Evolutionary conservation across 2,329 filamentous ascomycete species (phyloP), one percentile per base, ranked within the genome.

Genomic region (Microsporum audouinii): DNA sequence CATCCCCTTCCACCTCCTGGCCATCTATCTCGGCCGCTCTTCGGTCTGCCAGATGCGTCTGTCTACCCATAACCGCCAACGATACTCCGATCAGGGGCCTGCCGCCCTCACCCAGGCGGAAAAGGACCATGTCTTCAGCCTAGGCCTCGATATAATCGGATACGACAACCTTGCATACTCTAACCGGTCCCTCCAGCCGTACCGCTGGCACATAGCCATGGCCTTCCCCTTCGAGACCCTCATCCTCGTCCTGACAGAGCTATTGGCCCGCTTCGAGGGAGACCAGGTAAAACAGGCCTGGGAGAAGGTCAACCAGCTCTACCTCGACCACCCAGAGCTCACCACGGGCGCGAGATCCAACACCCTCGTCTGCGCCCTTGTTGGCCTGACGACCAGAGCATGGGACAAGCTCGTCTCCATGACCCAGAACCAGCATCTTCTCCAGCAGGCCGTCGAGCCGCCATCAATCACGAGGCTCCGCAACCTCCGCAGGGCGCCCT

Each of bases 161-260:
- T 43, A 43, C 39, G 39, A 43, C 39, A 77, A 73, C 51, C 65
- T 78, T n/a, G 69, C 70, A 0, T 73, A 76, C 58, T 70, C 70
- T 0, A 75, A 73, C 41, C 68, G 70, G 41, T 68, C 68, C 14
- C 67, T 76, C 61, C 68, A 71, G 36, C 68, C 69, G 8, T 78
- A 73, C 62, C 65, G 70, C 29, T 79, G 76, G 75, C 75, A 77
- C 61, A 67, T 74, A 56, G 71, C 76, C 17, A 65, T 70, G 27
- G 71, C 76, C 39, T 81, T 79, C 65, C 72, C 74, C 38, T 80
- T 77, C 77, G 77, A 79, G 57, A 72, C 76, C 5, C 72, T 78
- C 59, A 73, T 79, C 23, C 76, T 77, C 65, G 68, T 80, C 17
- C 68, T 80, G 31, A 72, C 66, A 64, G 72, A 75, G 55, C 67